Evolutionary conservation across 352 stramenopile species (phyloP), one percentile per base, ranked within the genome.

Genomic region (Globisporangium cederbergense): DNA sequence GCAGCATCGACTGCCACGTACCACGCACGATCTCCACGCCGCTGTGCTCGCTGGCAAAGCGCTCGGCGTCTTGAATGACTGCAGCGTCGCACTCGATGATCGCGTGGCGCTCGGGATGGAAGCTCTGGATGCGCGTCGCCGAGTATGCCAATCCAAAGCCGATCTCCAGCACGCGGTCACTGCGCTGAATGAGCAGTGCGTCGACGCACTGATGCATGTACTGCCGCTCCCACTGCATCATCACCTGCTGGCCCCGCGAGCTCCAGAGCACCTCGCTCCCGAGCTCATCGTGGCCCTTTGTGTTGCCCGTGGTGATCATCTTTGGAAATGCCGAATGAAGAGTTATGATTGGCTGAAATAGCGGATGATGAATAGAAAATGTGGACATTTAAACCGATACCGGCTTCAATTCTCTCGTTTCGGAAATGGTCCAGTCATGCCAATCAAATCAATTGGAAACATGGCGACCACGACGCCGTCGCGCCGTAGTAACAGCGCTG

Each of bases 61-160:
- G 59, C 28, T 71, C 58, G 11, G 82, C 68, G 4, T 74, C 73
- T 38, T 67, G 51, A 28, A 96, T 70, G 25, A 84, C 84, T 8
- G 77, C 72, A 13, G 45, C 53, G 62, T 95, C 88, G 61, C 86
- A 94, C 65, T 97, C 88, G 46, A 97, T 78, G 62, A 97, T 86
- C 14, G 79, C 83, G 61, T 96, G 86, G 10, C 49, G 72, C 46
- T 55, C 64, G 13, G 88, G 87, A 5, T 25, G 46, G 50, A 78
- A 85, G 22, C 64, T 58, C 72, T 95, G 86, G 64, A 96, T 88
- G 58, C 60, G 79, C 57, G 79, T 73, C 11, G 86, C 86, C 59
- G 85, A 95, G 71, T 91, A 96, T 18, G 81, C 89, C 42, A 93
- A 72, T 0, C 88, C 89, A 59, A 95, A 97, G 65, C 89, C 89